Evolutionary conservation across 2,329 filamentous ascomycete species (phyloP).

Genomic region (Colletotrichum melonis): DNA sequence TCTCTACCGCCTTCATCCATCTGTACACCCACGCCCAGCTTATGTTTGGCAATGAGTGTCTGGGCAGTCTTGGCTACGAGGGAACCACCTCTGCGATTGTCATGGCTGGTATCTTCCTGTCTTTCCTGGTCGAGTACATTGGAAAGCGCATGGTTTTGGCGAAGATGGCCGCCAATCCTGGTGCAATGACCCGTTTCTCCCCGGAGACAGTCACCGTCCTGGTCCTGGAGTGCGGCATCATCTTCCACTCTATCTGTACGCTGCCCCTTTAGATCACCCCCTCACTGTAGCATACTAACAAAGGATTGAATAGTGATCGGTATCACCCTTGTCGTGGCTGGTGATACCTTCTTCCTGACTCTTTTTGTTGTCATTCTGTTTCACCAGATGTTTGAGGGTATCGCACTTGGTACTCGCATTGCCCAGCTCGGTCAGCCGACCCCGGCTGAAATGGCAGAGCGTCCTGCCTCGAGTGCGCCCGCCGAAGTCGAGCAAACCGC

Average conservation of each 20-base stretch:
- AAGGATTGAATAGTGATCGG: slow-evolving; percentile 63
- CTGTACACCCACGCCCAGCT: slow-evolving; percentile 78
- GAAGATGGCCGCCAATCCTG: slow-evolving; percentile 40
- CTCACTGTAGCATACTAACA: slow-evolving; percentile 26
- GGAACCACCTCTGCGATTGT: slow-evolving; percentile 76
- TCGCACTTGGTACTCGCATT: slow-evolving; percentile 79
- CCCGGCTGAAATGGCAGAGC: slow-evolving; percentile 4
- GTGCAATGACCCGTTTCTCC: slow-evolving; percentile 41
- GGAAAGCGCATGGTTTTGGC: slow-evolving; percentile 67
- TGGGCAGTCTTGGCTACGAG: slow-evolving; percentile 75
- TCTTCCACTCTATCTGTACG: slow-evolving; percentile 79
- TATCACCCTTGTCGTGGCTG: slow-evolving; percentile 70
- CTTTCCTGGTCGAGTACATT: slow-evolving; percentile 77
- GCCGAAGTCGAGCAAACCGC: slow-evolving; percentile 42
- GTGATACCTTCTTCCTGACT: slow-evolving; percentile 65
- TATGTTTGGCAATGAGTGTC: slow-evolving; percentile 78
- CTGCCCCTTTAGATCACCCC: slow-evolving; percentile 27
- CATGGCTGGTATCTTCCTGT: slow-evolving; percentile 79
- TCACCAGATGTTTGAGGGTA: slow-evolving; percentile 82
- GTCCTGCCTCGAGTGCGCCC: background rate
- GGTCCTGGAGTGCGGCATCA: slow-evolving; percentile 78
- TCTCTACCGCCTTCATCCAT: slow-evolving; percentile 78
- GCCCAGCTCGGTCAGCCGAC: slow-evolving; percentile 62
- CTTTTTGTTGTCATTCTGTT: slow-evolving; percentile 78
- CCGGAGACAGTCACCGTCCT: slow-evolving; percentile 70